Base-by-base conservation (phyloP, 2,329 filamentous ascomycete species). In the Chalaropsis thielavioides region DNA sequence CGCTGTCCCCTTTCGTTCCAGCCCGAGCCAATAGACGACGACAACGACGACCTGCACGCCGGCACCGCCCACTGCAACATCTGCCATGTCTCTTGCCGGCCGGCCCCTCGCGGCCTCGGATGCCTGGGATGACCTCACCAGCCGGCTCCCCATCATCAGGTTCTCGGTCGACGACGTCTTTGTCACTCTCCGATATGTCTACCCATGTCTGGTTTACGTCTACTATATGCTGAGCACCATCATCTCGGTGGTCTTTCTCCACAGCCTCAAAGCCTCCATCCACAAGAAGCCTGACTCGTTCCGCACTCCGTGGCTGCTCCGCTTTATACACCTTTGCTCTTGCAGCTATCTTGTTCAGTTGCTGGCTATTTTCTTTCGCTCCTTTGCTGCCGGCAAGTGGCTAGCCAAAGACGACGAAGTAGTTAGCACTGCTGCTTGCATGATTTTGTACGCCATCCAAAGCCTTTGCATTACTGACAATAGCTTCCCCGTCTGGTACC, bases 391-490 rank as follows among this genome's bases (percentile, higher is more conserved):
- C 24, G 72, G 70, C 44, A 70, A 69, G 64, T 81, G 76, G 77
- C 74, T 74, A 49, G 73, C 75, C 1, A 75, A 78, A 24, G 77
- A 80, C 62, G 76, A 81, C 69, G 73, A 76, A 46, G 75, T 80
- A 67, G 79, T 89, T 64, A 82, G 83, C 64, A 75, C 81, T 44
- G 74, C 88, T 31, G 81, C 84, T 0, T 86, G 83, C 64, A 76
- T 84, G 58, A 73, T 89, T 35, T 77, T 83, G n/a, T 89, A 86
- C 72, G 80, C 82, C 2, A 78, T 85, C 15, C 78, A 87, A 69
- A 75, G 84, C 66, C 77, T 81, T 49, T 78, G 78, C 22, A 76
- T 88, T 15, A 74, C 77, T 1, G 80, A 83, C 63, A 75, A 76
- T 19, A 71, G 76, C 38, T 76, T 78, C 62, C 77, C 79, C 1